These are phyloP conservation scores for Ceratobasidium sp. DNA, from an alignment of 1,284 basidiomycete genomes.

Conservation along the genomic window DNA sequence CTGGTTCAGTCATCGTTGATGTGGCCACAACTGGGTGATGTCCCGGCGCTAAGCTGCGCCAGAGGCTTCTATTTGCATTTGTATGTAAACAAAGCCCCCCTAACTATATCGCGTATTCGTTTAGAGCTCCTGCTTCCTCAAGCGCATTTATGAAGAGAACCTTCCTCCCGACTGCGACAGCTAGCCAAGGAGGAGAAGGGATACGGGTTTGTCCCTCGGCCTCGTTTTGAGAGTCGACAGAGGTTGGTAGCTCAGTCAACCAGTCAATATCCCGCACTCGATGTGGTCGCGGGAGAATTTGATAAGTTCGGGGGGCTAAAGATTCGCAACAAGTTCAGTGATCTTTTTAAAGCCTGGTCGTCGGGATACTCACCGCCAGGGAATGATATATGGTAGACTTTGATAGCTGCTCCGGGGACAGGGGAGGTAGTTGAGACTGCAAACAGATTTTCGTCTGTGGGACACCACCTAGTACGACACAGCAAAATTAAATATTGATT, in stretches of 20 bases:
- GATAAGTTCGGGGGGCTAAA: slow-evolving; percentile 68
- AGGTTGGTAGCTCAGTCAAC: slow-evolving; percentile 63
- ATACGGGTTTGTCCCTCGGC: slow-evolving; percentile 31
- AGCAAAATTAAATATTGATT: slow-evolving; percentile 42
- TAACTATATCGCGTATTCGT: slow-evolving; percentile 32
- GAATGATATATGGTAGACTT: slow-evolving; percentile 75
- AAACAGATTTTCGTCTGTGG: slow-evolving; percentile 79
- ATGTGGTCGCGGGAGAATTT: slow-evolving; percentile 73
- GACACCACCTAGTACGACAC: slow-evolving; percentile 72
- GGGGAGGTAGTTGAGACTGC: slow-evolving; percentile 74
- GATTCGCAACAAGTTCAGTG: background rate
- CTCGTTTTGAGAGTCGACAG: slow-evolving; percentile 56
- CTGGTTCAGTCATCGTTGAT: slow-evolving; percentile 26
- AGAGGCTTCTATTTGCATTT: no score
- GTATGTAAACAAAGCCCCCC: no score
- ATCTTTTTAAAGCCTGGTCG: background rate
- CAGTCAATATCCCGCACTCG: slow-evolving; percentile 82
- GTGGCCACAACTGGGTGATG: background rate
- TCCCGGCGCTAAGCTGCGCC: background rate
- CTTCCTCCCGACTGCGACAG: slow-evolving; percentile 71
- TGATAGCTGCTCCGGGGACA: slow-evolving; percentile 70
- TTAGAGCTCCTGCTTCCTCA: slow-evolving; percentile 39
- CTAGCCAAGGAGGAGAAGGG: slow-evolving; percentile 63
- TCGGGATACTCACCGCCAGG: slow-evolving; percentile 57
- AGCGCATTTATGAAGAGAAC: slow-evolving; percentile 56